Percentiles rank a stretch among this genome's conserved stretches.
phyloP scores from a whole-genome alignment of 352 stramenopile species.

The Peronosclerospora sorghi region DNA sequence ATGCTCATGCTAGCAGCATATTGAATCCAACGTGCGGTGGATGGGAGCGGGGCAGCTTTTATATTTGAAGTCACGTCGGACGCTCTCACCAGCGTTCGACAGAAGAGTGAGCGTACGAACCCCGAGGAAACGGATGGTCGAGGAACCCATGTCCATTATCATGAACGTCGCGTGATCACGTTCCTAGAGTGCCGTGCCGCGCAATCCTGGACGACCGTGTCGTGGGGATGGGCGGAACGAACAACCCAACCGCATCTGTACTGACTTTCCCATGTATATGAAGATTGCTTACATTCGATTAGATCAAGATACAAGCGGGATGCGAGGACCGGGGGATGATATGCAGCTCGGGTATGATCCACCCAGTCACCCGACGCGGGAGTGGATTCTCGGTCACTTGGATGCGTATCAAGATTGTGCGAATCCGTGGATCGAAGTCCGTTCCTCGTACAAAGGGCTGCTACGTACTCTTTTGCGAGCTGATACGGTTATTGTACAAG shows the following conservation, averaged over 20 bases:
- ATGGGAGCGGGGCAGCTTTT: background rate
- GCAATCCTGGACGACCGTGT: constrained; percentile 10
- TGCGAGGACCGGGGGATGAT: background rate
- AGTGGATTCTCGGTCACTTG: constrained; percentile 70
- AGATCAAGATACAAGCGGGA: constrained; percentile 33
- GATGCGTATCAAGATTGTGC: constrained; percentile 49
- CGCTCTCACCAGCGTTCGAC: constrained; percentile 21
- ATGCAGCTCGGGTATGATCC: constrained; percentile 35
- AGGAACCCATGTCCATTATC: constrained; percentile 86
- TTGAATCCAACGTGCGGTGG: background rate
- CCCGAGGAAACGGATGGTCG: constrained; percentile 33
- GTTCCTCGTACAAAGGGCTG: constrained; percentile 1
- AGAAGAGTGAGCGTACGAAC: constrained; percentile 23
- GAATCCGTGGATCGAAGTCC: constrained; percentile 41
- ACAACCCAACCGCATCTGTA: constrained; percentile 35
- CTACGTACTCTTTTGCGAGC: too few species aligned
- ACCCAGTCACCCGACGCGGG: constrained; percentile 33
- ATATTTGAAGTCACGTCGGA: constrained; percentile 10
- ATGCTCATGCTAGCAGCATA: background rate
- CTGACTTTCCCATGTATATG: constrained; percentile 38
- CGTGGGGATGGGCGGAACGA: constrained; percentile 13
- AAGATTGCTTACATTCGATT: constrained; percentile 76
- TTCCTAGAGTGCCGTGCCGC: constrained; percentile 29
- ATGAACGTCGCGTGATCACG: constrained; percentile 87
- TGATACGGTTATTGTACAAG: background rate